Evolutionary conservation across 1,284 basidiomycete genomes (phyloP).

Genomic region (Ustilago trichophora): DNA sequence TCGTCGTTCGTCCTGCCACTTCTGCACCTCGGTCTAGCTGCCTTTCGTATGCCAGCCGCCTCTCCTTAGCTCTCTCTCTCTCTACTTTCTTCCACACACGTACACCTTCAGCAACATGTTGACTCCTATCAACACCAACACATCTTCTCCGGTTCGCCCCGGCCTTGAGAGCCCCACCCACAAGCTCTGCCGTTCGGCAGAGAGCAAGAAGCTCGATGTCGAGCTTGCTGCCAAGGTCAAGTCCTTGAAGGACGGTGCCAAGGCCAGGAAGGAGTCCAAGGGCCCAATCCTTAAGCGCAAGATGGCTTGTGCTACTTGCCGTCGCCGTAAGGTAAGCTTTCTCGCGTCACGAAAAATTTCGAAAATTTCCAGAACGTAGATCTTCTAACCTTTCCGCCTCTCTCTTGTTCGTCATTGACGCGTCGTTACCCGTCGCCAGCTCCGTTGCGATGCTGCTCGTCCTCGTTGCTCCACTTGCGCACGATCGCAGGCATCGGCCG

Average conservation of each 20-base stretch:
- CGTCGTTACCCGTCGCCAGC: slow-evolving; percentile 33
- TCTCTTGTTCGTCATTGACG: background rate
- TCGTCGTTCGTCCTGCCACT: slow-evolving; percentile 15
- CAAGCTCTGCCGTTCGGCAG: slow-evolving; percentile 38
- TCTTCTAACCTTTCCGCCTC: slow-evolving; percentile 17
- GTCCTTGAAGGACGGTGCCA: slow-evolving; percentile 41
- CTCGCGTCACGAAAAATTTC: background rate
- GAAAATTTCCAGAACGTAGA: slow-evolving; percentile 5
- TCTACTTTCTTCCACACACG: background rate
- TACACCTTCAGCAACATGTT: slow-evolving; percentile 24
- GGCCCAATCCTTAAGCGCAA: slow-evolving; percentile 50
- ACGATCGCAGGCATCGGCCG: slow-evolving; percentile 47
- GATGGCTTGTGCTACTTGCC: slow-evolving; percentile 51
- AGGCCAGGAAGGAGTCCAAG: slow-evolving; percentile 47
- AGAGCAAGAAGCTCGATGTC: slow-evolving; percentile 45
- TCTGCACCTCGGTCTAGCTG: slow-evolving; percentile 27
- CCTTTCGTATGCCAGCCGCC: slow-evolving; percentile 5
- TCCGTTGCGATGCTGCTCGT: slow-evolving; percentile 50
- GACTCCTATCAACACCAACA: slow-evolving; percentile 48
- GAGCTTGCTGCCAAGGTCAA: slow-evolving; percentile 45
- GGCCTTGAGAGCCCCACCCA: slow-evolving; percentile 40
- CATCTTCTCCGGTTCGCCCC: slow-evolving; percentile 28
- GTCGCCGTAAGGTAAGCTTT: slow-evolving; percentile 43
- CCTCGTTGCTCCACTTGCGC: slow-evolving; percentile 51
- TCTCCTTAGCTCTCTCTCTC: background rate